phyloP scores from a whole-genome alignment of 2,329 filamentous ascomycete genomes.

The Canariomyces notabilis region DNA sequence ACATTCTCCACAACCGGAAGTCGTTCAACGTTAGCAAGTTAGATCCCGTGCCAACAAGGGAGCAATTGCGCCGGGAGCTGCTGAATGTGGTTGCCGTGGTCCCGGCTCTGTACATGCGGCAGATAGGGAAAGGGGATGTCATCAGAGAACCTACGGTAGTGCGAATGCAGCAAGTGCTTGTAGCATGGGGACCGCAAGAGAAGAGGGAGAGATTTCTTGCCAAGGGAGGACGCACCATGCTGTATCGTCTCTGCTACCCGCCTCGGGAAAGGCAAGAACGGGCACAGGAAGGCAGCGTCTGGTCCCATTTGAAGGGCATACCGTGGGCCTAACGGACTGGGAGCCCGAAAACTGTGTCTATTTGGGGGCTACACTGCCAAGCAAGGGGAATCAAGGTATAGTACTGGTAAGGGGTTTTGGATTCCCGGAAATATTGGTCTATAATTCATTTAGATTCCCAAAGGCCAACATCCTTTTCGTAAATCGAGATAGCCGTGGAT shows the following conservation, averaged over 20 bases:
- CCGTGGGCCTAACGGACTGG: not conserved
- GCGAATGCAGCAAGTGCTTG: slow-evolving; percentile 35
- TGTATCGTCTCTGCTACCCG: slow-evolving; percentile 28
- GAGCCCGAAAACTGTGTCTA: too few relatives aligned
- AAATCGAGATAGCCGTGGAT: too few relatives aligned
- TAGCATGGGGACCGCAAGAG: slow-evolving; percentile 35
- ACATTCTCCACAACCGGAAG: slow-evolving; percentile 35
- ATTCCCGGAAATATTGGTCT: too few relatives aligned
- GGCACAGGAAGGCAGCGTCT: not conserved
- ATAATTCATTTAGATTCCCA: too few relatives aligned
- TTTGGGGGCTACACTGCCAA: not conserved
- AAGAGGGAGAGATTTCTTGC: slow-evolving; percentile 28
- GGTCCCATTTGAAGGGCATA: slow-evolving; percentile 1
- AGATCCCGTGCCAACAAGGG: slow-evolving; percentile 28
- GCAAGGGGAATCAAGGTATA: not conserved
- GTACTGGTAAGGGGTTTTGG: too few relatives aligned
- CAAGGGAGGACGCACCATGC: slow-evolving; percentile 28
- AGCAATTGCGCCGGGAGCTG: slow-evolving; percentile 31
- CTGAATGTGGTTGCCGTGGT: slow-evolving; percentile 32
- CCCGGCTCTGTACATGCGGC: slow-evolving; percentile 35
- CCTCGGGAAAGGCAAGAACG: slow-evolving; percentile 8
- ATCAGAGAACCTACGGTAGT: slow-evolving; percentile 33
- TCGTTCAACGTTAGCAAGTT: slow-evolving; percentile 31
- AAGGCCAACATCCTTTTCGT: too few relatives aligned
- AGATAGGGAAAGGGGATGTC: slow-evolving; percentile 32